Conservation (phyloP, 2,329 filamentous ascomycete genomes). For the Aspergillus terreus region DNA sequence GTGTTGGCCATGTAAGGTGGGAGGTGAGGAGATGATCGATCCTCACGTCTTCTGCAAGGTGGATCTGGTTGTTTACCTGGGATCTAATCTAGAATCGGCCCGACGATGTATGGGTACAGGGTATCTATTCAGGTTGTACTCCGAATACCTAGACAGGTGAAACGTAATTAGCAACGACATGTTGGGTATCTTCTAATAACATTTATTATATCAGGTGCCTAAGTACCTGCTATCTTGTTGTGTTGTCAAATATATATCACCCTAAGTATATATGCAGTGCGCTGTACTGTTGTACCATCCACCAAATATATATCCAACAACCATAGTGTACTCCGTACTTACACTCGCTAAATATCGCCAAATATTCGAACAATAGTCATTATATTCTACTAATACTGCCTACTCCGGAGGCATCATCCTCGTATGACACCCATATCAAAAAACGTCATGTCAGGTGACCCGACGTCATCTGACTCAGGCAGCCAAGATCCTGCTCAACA, state of each 20-base stretch:
- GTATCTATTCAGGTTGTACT: no score
- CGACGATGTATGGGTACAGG: not conserved
- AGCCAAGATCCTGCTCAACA: not conserved
- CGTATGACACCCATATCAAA: not conserved
- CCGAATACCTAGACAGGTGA: no score
- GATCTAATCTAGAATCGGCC: not conserved
- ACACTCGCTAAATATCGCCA: no score
- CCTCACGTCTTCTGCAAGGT: not conserved
- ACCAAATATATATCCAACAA: not conserved
- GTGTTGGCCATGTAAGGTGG: not conserved
- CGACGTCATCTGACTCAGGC: conserved; percentile 12
- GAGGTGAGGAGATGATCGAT: not conserved
- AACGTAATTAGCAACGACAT: not conserved
- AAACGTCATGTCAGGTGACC: conserved; percentile 8
- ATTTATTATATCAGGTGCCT: no score
- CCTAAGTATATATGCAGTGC: no score
- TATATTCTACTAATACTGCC: no score
- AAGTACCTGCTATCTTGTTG: no score
- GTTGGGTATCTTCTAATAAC: not conserved
- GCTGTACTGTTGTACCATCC: no score
- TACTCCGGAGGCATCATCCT: no score
- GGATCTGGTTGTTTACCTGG: not conserved
- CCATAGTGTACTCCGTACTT: no score
- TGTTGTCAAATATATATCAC: no score
- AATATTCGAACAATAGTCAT: no score